Percentiles rank a stretch among this genome's conserved stretches.
Conservation (phyloP, 176 grass and related monocot species). For the Tillandsia leiboldiana region DNA sequence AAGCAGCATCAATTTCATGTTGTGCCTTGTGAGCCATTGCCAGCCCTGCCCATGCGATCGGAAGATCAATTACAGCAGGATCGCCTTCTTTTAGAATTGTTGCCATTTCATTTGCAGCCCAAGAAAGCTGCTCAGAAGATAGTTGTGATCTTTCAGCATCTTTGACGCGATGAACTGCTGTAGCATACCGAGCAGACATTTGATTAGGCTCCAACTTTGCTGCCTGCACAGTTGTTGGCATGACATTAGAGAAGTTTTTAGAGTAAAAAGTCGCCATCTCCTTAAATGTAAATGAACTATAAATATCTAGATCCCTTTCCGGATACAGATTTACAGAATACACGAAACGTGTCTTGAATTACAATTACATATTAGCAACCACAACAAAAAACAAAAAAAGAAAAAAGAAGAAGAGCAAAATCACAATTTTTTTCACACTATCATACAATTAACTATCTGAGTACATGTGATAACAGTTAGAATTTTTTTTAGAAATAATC, state of each 20-base stretch:
- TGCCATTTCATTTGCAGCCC: slow-evolving; percentile 88
- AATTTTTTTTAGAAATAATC: too few species aligned
- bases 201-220: slow-evolving; percentile 86
- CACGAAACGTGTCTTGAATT: too few species aligned
- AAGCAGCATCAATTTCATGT: slow-evolving; percentile 78
- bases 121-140: slow-evolving; percentile 75
- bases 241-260: background rate
- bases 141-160: slow-evolving; percentile 67
- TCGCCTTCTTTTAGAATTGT: slow-evolving; percentile 93
- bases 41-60: slow-evolving; percentile 88
- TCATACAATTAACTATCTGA: too few species aligned
- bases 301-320: background rate
- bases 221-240: slow-evolving; percentile 41
- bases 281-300: background rate
- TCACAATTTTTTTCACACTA: too few species aligned
- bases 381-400: too few species aligned
- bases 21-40: slow-evolving; percentile 83
- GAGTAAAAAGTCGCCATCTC: background rate
- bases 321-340: background rate
- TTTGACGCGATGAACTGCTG: slow-evolving; percentile 90
- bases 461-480: too few species aligned
- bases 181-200: slow-evolving; percentile 88
- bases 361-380: too few species aligned
- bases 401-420: too few species aligned
- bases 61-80: slow-evolving; percentile 64